Evolutionary conservation across 1,139 yeast genomes (phyloP).

Genomic region (Yamadazyma atmosphaerica): DNA sequence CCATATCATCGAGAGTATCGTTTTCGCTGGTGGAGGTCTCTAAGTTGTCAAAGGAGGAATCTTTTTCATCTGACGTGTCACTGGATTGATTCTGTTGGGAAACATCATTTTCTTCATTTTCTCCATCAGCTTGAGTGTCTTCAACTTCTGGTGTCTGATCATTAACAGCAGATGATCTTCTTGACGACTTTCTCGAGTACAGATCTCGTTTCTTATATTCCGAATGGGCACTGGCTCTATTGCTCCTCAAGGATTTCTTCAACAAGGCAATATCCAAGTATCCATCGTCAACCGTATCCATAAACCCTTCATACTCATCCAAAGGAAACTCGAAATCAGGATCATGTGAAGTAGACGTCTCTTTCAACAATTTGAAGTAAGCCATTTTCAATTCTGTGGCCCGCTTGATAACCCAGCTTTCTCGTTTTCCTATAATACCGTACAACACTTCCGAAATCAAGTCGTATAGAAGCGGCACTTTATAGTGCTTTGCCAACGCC

Average conservation of each 20-base stretch:
- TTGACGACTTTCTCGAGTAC: conserved; percentile 8
- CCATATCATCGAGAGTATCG: conserved; percentile 9
- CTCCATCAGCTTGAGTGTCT: conserved; percentile 8
- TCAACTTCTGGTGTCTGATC: conserved; percentile 12
- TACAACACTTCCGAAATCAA: conserved; percentile 66
- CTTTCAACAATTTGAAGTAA: conserved; percentile 26
- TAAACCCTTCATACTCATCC: conserved; percentile 74
- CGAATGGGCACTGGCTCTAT: conserved; percentile 5
- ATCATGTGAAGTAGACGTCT: conserved; percentile 24
- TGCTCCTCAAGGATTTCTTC: conserved; percentile 34
- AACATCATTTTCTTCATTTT: conserved; percentile 2
- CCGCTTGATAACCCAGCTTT: conserved; percentile 48
- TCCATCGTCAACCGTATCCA: conserved; percentile 65
- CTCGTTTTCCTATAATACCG: conserved; percentile 67
- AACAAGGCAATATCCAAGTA: conserved; percentile 56
- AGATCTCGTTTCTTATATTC: conserved; percentile 1
- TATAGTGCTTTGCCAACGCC: conserved; percentile 60
- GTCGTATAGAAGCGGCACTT: conserved; percentile 68
- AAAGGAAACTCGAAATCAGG: conserved; percentile 35
- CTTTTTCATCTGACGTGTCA: conserved; percentile 1
- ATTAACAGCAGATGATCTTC: conserved; percentile 11
- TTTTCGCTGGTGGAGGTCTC: conserved; percentile 18
- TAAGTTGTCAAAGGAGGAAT: conserved; percentile 7
- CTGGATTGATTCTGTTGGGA: not conserved
- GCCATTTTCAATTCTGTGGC: conserved; percentile 33